phyloP scores from a whole-genome alignment of 2,329 filamentous ascomycete genomes.

The Aspergillus fumigatus region DNA sequence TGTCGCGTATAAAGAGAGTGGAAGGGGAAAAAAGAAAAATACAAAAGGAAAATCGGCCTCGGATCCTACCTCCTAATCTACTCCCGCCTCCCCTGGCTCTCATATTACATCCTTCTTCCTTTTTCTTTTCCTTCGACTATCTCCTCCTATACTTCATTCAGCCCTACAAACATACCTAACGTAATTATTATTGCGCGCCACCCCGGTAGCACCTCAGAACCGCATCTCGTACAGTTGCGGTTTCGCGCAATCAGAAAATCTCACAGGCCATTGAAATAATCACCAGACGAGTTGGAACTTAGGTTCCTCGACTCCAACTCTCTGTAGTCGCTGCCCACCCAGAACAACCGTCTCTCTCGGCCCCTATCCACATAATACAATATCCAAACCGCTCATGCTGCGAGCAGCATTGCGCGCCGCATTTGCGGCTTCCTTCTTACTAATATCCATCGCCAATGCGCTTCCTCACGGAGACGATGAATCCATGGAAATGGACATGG shows the following conservation, averaged over 20 bases:
- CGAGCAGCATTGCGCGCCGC: conserved; percentile 21
- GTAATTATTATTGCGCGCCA: conserved; percentile 1
- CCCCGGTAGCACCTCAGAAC: not conserved
- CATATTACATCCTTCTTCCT: not conserved
- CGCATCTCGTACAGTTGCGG: not conserved
- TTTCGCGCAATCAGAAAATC: not conserved
- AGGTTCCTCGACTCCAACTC: not conserved
- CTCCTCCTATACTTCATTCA: conserved; percentile 15
- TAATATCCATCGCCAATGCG: conserved; percentile 28
- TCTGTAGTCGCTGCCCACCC: not conserved
- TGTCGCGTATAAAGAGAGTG: not conserved
- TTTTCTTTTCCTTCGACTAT: not conserved
- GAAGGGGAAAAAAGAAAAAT: conserved; percentile 1
- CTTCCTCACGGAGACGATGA: conserved; percentile 33
- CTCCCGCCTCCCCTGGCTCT: not conserved
- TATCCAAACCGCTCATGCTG: conserved; percentile 18
- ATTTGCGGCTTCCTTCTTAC: conserved; percentile 24
- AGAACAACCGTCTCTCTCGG: not conserved
- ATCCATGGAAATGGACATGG: conserved; percentile 28
- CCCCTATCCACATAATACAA: not conserved
- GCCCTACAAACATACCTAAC: conserved; percentile 7
- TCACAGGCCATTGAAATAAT: not conserved
- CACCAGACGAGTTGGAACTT: not conserved
- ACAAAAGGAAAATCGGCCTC: not conserved
- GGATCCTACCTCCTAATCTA: not conserved